Evolutionary conservation across 1,139 yeast species (phyloP).

Genomic region (Magnusiomyces magnusii): DNA sequence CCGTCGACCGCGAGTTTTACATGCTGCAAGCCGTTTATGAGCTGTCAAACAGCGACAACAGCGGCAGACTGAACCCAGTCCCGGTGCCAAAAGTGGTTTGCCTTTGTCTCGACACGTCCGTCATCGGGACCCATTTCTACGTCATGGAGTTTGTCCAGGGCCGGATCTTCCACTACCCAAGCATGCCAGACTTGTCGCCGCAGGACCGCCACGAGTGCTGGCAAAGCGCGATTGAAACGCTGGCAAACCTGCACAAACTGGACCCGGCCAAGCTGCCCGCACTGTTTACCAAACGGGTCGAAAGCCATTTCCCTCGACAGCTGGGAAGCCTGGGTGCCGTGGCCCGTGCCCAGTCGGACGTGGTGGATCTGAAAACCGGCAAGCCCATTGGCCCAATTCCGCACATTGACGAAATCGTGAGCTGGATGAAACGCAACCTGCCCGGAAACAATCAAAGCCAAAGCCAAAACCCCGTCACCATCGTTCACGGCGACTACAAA

Average conservation of each 20-base stretch:
- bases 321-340: constrained; percentile 44
- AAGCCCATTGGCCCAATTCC: constrained; percentile 47
- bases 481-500: constrained; percentile 64
- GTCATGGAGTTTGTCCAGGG: constrained; percentile 56
- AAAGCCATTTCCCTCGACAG: constrained; percentile 50
- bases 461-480: constrained; percentile 29
- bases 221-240: constrained; percentile 46
- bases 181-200: constrained; percentile 37
- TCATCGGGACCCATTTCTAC: constrained; percentile 68
- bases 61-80: constrained; percentile 35
- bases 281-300: constrained; percentile 39
- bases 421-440: constrained; percentile 43
- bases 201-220: constrained; percentile 35
- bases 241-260: constrained; percentile 47
- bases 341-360: constrained; percentile 42
- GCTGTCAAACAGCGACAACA: constrained; percentile 19
- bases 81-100: constrained; percentile 65
- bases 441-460: constrained; percentile 37
- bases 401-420: constrained; percentile 38
- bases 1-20: constrained; percentile 56
- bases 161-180: constrained; percentile 50
- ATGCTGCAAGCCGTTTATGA: constrained; percentile 38
- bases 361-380: constrained; percentile 25
- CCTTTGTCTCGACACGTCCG: constrained; percentile 50
- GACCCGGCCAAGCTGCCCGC: constrained; percentile 39